phyloP scores from a whole-genome alignment of 164 flowering plant species.

The Santalum album region DNA sequence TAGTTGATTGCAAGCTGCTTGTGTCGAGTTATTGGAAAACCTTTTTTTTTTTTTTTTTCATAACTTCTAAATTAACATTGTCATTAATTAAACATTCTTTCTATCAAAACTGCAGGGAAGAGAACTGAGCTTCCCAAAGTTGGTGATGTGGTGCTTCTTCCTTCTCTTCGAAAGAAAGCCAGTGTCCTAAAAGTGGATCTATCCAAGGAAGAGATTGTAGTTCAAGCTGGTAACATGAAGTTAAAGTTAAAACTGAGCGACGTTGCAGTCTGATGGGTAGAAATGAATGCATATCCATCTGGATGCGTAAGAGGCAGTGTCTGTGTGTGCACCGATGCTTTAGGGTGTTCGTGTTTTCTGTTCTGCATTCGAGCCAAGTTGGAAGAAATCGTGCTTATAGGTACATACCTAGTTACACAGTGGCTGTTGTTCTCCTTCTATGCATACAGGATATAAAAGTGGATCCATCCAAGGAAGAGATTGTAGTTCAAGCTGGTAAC shows the following conservation, averaged over 20 bases:
- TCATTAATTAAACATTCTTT: neutral
- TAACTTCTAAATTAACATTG: no score
- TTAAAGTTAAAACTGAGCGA: conserved; percentile 57
- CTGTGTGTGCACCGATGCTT: no score
- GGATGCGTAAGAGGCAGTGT: neutral
- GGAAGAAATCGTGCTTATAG: no score
- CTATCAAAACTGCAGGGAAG: conserved; percentile 33
- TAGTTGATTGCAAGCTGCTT: no score
- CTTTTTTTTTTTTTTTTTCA: no score
- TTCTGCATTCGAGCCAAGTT: no score
- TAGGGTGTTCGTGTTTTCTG: no score
- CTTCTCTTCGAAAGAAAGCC: conserved; percentile 51
- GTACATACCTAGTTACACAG: no score
- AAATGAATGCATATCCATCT: neutral
- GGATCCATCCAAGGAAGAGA: conserved; percentile 52
- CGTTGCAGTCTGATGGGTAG: conserved; percentile 21
- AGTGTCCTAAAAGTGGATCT: conserved; percentile 55
- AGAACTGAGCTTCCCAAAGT: conserved; percentile 39
- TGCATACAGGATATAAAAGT: no score
- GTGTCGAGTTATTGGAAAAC: no score
- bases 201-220: conserved; percentile 53
- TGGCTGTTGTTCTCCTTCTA: no score
- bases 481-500: conserved; percentile 61
- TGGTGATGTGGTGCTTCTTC: conserved; percentile 60
- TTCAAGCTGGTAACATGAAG: conserved; percentile 71